These are phyloP conservation scores for Cutaneotrichosporon sp. DNA, from an alignment of 1,284 basidiomycete species.

Conservation along the genomic window DNA sequence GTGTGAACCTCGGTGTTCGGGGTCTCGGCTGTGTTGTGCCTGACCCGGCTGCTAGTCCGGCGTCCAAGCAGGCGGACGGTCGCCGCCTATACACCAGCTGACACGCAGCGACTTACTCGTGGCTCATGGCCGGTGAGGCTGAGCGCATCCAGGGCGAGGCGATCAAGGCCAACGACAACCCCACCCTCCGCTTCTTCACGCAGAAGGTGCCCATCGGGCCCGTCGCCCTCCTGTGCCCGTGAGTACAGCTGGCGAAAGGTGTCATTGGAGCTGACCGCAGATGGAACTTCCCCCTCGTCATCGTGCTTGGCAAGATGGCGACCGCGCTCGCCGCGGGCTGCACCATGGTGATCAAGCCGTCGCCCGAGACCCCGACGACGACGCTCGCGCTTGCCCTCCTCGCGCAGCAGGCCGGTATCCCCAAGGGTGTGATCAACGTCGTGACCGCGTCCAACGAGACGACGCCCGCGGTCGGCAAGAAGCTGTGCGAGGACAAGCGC, in stretches of 20 bases:
- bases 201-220: slow-evolving; percentile 69
- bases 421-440: slow-evolving; percentile 85
- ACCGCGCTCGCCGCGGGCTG: slow-evolving; percentile 72
- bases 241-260: slow-evolving; percentile 12
- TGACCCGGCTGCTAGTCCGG: too few relatives aligned
- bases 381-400: slow-evolving; percentile 62
- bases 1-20: slow-evolving; percentile 1
- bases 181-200: slow-evolving; percentile 28
- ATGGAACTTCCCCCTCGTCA: slow-evolving; percentile 84
- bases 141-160: slow-evolving; percentile 70
- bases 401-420: slow-evolving; percentile 62
- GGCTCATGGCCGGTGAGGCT: slow-evolving; percentile 64
- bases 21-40: neutral
- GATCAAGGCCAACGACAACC: slow-evolving; percentile 25
- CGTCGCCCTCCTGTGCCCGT: slow-evolving; percentile 40
- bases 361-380: slow-evolving; percentile 85
- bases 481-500: slow-evolving; percentile 34
- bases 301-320: slow-evolving; percentile 70
- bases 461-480: slow-evolving; percentile 30
- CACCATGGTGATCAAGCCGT: slow-evolving; percentile 61
- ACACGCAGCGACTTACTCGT: slow-evolving; percentile 24
- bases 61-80: neutral
- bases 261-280: slow-evolving; percentile 1
- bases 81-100: neutral
- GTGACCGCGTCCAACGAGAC: slow-evolving; percentile 68